Percentiles rank a stretch among this genome's conserved stretches.
These are phyloP conservation scores for Pyricularia pennisetigena DNA, from an alignment of 2,329 filamentous ascomycete genomes.

Conservation along the genomic window DNA sequence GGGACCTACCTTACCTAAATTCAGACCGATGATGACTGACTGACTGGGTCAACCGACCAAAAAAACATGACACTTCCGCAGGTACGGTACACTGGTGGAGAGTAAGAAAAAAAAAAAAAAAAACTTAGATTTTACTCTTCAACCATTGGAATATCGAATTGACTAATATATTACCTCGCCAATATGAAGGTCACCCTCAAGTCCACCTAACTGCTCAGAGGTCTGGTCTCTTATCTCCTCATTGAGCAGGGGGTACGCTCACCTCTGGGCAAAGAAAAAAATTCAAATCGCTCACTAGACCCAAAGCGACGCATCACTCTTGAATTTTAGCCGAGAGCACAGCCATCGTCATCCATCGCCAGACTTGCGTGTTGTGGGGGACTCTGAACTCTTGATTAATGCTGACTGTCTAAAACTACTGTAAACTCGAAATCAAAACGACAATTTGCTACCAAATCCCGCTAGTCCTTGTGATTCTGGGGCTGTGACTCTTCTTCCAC, in stretches of 20 bases:
- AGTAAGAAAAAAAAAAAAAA: no score
- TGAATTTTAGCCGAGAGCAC: background rate
- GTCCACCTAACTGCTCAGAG: background rate
- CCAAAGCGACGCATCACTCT: background rate
- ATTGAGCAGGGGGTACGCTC: background rate
- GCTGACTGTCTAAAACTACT: no score
- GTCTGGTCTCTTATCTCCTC: background rate
- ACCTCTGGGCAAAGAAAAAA: background rate
- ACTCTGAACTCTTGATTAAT: no score
- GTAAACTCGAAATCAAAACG: no score
- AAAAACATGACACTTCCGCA: no score
- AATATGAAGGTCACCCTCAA: no score
- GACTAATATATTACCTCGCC: no score
- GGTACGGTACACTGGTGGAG: no score
- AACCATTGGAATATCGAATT: no score
- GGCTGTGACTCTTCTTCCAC: background rate
- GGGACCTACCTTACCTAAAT: background rate
- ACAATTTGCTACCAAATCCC: background rate
- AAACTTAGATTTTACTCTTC: no score
- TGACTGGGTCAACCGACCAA: background rate
- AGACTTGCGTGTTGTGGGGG: no score
- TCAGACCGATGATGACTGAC: background rate
- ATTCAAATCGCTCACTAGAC: background rate
- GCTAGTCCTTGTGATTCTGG: background rate
- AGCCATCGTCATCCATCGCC: background rate